phyloP scores from a whole-genome alignment of 805 yeast genomes.

The Candida morakotiae region DNA sequence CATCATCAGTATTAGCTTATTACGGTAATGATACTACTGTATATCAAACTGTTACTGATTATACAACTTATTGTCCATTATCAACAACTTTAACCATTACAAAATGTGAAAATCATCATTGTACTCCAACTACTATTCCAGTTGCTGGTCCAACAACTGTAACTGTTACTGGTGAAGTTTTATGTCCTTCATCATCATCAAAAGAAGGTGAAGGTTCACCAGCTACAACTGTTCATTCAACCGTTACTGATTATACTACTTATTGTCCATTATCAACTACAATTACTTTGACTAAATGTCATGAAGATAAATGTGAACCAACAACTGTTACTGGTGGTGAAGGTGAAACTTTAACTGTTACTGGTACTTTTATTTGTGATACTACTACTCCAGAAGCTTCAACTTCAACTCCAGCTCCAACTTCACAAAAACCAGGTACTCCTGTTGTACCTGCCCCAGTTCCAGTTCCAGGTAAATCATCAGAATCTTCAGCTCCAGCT shows the following conservation, averaged over 20 bases:
- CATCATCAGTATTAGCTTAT: conserved; percentile 1
- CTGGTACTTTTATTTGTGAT: conserved; percentile 47
- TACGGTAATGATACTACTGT: conserved; percentile 17
- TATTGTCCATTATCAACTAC: conserved; percentile 74
- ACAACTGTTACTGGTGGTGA: conserved; percentile 62
- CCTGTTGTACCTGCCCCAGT: not conserved
- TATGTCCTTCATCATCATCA: not conserved
- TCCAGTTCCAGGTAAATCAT: not conserved
- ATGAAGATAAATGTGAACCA: conserved; percentile 9
- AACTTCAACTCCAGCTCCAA: conserved; percentile 2
- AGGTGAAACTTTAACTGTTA: conserved; percentile 74
- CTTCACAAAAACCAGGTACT: not conserved
- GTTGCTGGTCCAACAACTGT: conserved; percentile 71
- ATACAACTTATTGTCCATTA: conserved; percentile 65
- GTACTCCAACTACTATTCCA: conserved; percentile 45
- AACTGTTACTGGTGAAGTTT: conserved; percentile 68
- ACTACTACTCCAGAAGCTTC: not conserved
- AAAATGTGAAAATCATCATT: conserved; percentile 23
- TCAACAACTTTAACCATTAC: conserved; percentile 60
- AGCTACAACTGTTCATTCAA: conserved; percentile 31
- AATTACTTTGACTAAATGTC: conserved; percentile 48
- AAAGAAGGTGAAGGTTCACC: not conserved
- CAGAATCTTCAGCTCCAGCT: conserved; percentile 35
- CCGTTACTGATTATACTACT: conserved; percentile 50
- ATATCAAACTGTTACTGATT: conserved; percentile 45